Conservation (phyloP, 345 rosid genomes). For the Diplotaxis tenuifolia region DNA sequence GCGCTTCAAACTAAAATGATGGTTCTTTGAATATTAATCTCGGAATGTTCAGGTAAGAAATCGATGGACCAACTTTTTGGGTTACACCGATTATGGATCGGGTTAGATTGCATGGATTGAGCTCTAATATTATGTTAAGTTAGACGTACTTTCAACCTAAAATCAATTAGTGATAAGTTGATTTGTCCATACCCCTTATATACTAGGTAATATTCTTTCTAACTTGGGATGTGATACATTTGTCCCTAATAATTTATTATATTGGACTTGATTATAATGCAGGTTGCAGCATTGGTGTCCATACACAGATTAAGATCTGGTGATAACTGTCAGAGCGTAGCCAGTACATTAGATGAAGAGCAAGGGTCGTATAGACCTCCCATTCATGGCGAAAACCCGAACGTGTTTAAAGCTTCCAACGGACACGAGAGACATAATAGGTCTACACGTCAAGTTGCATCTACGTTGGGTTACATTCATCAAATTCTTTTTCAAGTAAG, state of each 20-base stretch:
- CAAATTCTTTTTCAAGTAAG: slow-evolving; percentile 75
- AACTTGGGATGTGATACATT: too few species aligned
- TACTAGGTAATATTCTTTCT: too few species aligned
- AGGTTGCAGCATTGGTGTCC: slow-evolving; percentile 76
- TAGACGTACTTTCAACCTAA: too few species aligned
- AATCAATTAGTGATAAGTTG: too few species aligned
- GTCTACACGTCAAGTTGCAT: slow-evolving; percentile 37
- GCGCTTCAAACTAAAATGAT: too few species aligned
- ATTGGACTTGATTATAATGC: slow-evolving; percentile 28
- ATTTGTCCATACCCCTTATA: too few species aligned
- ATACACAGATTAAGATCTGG: slow-evolving; percentile 48
- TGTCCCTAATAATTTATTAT: not conserved
- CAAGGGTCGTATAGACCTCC: slow-evolving; percentile 56
- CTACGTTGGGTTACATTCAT: slow-evolving; percentile 51
- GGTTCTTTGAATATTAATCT: too few species aligned
- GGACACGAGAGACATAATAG: slow-evolving; percentile 31
- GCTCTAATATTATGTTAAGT: too few species aligned
- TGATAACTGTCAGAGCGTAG: slow-evolving; percentile 22
- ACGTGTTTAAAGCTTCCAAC: slow-evolving; percentile 38
- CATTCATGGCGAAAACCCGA: slow-evolving; percentile 32
- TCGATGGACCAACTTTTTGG: too few species aligned
- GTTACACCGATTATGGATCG: too few species aligned
- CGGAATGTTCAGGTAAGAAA: too few species aligned
- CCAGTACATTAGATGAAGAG: slow-evolving; percentile 43
- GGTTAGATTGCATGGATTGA: too few species aligned